These are phyloP conservation scores for Pichiaceae sp. DNA, from an alignment of 1,139 yeast species.

Conservation along the genomic window DNA sequence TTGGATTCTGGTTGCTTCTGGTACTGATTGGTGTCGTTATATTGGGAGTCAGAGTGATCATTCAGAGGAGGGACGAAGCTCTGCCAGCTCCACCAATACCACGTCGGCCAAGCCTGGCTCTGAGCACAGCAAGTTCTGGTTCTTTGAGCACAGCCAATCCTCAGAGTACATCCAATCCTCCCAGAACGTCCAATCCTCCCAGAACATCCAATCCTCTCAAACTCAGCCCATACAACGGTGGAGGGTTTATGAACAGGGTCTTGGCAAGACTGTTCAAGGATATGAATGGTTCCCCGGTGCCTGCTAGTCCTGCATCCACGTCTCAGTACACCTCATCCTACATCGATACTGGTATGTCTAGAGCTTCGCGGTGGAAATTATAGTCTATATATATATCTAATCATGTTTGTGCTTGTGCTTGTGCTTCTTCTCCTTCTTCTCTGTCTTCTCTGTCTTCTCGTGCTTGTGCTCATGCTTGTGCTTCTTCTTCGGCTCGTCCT, in stretches of 20 bases:
- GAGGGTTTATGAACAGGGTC: slow-evolving; percentile 9
- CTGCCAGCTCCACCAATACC: background rate
- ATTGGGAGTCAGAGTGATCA: slow-evolving; percentile 9
- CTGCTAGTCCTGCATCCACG: background rate
- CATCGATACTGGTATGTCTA: slow-evolving; percentile 4
- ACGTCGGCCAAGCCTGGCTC: no score
- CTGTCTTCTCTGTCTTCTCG: background rate
- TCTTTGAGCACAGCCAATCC: no score
- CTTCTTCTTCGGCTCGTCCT: slow-evolving; percentile 4
- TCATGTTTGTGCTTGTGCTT: background rate
- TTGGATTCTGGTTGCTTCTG: slow-evolving; percentile 43
- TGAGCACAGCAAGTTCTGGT: no score
- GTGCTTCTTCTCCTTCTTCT: background rate
- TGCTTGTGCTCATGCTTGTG: background rate
- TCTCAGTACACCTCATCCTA: slow-evolving; percentile 2
- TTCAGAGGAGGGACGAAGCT: background rate
- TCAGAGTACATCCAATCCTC: no score
- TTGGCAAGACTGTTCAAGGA: slow-evolving; percentile 7
- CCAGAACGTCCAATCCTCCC: no score
- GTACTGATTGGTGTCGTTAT: slow-evolving; percentile 30
- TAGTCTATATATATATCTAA: background rate
- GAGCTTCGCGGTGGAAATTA: slow-evolving; percentile 13
- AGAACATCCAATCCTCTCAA: no score
- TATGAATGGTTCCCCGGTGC: no score
- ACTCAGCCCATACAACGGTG: background rate